Conservation (phyloP, 164 flowering plant genomes). For the Liriodendron chinense region DNA sequence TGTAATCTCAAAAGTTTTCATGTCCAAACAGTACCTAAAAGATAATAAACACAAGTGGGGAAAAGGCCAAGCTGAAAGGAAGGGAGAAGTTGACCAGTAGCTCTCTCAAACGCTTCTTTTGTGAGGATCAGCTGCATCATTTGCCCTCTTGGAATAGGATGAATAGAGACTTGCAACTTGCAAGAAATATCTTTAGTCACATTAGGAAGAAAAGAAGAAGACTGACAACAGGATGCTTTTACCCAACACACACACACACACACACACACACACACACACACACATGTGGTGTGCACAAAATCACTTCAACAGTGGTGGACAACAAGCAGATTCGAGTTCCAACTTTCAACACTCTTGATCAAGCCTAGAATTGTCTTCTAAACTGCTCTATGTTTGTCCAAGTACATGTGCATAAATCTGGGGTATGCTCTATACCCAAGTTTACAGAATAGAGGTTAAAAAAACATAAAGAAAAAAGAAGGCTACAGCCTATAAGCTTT, state of each 20-base stretch:
- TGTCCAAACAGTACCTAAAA: not conserved
- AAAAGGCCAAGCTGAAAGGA: not conserved
- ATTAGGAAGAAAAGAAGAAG: not conserved
- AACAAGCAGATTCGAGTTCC: not conserved
- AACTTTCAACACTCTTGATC: not conserved
- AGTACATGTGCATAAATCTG: too few relatives aligned
- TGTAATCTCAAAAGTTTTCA: not conserved
- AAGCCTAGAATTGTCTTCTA: not conserved
- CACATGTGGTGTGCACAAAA: too few relatives aligned
- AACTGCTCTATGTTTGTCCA: too few relatives aligned
- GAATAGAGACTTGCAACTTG: not conserved
- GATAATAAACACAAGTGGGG: not conserved
- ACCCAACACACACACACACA: too few relatives aligned
- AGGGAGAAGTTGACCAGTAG: not conserved
- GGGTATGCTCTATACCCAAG: not conserved
- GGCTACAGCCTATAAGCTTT: too few relatives aligned
- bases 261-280: too few relatives aligned
- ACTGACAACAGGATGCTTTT: not conserved
- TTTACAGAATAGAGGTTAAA: too few relatives aligned
- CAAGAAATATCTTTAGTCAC: not conserved
- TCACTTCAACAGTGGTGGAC: not conserved
- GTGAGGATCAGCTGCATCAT: too few relatives aligned
- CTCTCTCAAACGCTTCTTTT: too few relatives aligned
- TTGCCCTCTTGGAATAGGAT: too few relatives aligned
- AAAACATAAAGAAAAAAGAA: too few relatives aligned